These are phyloP conservation scores for Plasmodium malariae DNA, from an alignment of 169 alveolate species.

Conservation along the genomic window DNA sequence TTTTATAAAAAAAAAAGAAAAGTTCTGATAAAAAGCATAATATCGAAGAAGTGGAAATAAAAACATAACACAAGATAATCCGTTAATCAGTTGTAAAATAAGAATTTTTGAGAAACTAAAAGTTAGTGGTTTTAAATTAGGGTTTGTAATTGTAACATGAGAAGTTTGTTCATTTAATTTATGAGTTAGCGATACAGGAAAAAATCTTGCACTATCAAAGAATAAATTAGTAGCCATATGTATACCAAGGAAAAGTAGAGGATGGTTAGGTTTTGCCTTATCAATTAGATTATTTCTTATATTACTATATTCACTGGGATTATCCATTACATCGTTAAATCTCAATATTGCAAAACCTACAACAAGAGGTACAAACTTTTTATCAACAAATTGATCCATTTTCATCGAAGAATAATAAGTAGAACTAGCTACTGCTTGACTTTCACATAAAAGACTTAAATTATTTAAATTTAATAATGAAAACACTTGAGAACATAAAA, in stretches of 20 bases:
- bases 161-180: conserved; percentile 20
- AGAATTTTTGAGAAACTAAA: conserved; percentile 1
- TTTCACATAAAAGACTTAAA: conserved; percentile 35
- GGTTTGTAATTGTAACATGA: conserved; percentile 1
- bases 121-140: neutral
- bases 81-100: conserved; percentile 8
- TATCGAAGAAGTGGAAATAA: conserved; percentile 2
- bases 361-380: conserved; percentile 1
- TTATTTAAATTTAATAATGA: conserved; percentile 31
- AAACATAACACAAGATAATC: neutral
- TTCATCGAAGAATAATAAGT: conserved; percentile 16
- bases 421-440: conserved; percentile 38
- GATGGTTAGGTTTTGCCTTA: neutral
- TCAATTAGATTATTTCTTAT: neutral
- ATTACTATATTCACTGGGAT: neutral
- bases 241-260: neutral
- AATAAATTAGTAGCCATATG: conserved; percentile 3
- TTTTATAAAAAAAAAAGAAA: conserved; percentile 3
- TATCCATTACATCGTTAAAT: neutral
- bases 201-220: neutral
- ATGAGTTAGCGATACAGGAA: neutral
- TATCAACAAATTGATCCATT: conserved; percentile 6
- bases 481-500: neutral
- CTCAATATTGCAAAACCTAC: neutral
- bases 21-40: conserved; percentile 20